A percentile compares a stretch with the other conserved stretches of the same genome.
Conservation (phyloP, 495 filamentous ascomycete genomes). For the Aspergillus egyptiacus region DNA sequence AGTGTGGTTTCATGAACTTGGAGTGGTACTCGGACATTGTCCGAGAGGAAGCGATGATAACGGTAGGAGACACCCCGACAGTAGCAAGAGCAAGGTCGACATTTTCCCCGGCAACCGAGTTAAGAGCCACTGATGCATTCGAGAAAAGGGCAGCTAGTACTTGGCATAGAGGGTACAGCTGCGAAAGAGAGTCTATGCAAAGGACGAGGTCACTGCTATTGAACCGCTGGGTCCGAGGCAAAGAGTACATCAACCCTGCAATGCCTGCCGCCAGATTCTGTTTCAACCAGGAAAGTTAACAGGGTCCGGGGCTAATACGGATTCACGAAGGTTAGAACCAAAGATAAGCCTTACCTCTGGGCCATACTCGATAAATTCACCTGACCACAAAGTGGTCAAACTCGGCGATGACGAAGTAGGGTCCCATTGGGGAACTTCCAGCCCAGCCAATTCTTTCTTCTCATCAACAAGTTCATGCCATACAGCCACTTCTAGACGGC, state of each 20-base stretch:
- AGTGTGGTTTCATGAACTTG: conserved; percentile 44
- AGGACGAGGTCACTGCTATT: conserved; percentile 73
- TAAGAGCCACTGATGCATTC: conserved; percentile 81
- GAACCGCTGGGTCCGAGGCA: conserved; percentile 70
- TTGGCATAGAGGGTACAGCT: conserved; percentile 70
- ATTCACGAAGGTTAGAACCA: too few relatives aligned
- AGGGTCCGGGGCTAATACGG: neutral
- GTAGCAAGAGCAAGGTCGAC: conserved; percentile 68
- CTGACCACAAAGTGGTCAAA: conserved; percentile 55
- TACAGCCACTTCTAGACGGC: conserved; percentile 67
- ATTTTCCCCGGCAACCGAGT: conserved; percentile 68
- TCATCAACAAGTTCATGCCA: conserved; percentile 83
- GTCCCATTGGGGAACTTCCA: conserved; percentile 47
- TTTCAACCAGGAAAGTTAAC: conserved; percentile 1
- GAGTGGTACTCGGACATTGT: conserved; percentile 63
- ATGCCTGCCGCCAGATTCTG: conserved; percentile 76
- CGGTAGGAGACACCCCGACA: conserved; percentile 67
- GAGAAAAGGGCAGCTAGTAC: conserved; percentile 78
- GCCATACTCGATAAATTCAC: conserved; percentile 71
- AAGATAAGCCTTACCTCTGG: conserved; percentile 44
- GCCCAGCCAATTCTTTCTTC: conserved; percentile 35
- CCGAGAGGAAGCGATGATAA: conserved; percentile 72
- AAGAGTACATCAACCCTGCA: conserved; percentile 63
- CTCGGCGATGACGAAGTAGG: conserved; percentile 49
- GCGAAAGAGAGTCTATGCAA: conserved; percentile 75